Evolutionary conservation across 306 rosid genomes (phyloP).

Genomic region (Vigna mungo): DNA sequence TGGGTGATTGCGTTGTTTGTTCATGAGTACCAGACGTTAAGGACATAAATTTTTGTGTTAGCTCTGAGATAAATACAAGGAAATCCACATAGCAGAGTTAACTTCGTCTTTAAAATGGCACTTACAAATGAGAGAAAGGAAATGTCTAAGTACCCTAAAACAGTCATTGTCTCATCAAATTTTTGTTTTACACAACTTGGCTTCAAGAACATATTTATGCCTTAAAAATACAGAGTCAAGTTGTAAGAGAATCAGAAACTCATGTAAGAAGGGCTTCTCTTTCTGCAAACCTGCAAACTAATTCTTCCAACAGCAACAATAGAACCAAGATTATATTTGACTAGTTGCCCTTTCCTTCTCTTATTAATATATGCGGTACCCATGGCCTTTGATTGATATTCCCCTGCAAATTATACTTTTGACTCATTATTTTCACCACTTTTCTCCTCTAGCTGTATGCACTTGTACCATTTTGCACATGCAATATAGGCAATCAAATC

Average conservation of each 20-base stretch:
- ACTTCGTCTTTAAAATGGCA: slow-evolving; percentile 43
- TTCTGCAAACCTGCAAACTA: slow-evolving; percentile 28
- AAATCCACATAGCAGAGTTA: slow-evolving; percentile 47
- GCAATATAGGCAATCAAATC: slow-evolving; percentile 78
- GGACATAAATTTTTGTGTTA: slow-evolving; percentile 10
- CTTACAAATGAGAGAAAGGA: slow-evolving; percentile 58
- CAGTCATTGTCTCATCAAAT: slow-evolving; percentile 52
- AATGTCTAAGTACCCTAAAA: slow-evolving; percentile 50
- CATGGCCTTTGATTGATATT: slow-evolving; percentile 44
- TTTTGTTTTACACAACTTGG: slow-evolving; percentile 42
- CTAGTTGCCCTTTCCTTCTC: slow-evolving; percentile 55
- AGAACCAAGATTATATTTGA: slow-evolving; percentile 38
- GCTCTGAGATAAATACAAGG: background rate
- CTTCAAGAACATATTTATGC: slow-evolving; percentile 33
- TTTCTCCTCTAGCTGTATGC: slow-evolving; percentile 75
- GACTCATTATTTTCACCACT: slow-evolving; percentile 53
- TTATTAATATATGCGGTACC: slow-evolving; percentile 56
- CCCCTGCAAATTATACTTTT: slow-evolving; percentile 52
- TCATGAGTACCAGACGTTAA: slow-evolving; percentile 10
- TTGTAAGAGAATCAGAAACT: slow-evolving; percentile 52
- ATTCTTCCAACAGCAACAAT: slow-evolving; percentile 46
- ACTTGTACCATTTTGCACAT: slow-evolving; percentile 92
- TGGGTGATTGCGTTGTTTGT: background rate
- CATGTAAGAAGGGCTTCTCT: slow-evolving; percentile 49
- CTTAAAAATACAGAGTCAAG: slow-evolving; percentile 29